phyloP scores from a whole-genome alignment of 164 flowering plant genomes.

The Piper betle region DNA sequence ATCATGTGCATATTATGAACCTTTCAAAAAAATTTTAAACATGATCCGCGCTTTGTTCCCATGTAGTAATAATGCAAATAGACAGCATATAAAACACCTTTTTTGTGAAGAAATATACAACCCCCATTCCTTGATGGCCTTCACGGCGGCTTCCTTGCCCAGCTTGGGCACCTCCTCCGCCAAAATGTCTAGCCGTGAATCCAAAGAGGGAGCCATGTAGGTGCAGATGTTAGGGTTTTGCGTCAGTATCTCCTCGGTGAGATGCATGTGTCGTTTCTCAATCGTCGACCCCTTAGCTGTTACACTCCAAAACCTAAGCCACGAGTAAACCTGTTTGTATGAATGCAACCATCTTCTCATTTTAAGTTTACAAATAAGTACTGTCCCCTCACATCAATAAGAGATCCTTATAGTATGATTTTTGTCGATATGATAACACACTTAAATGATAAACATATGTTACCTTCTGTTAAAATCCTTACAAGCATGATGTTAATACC shows the following conservation, averaged over 20 bases:
- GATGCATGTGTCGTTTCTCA: background rate
- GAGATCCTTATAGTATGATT: no score
- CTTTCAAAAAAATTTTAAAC: no score
- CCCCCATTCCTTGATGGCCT: conserved; percentile 3
- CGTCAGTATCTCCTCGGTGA: conserved; percentile 3
- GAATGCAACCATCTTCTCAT: no score
- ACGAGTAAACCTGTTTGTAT: no score
- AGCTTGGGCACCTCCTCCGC: conserved; percentile 1
- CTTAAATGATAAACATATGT: background rate
- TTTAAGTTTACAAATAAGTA: no score
- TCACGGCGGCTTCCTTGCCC: conserved; percentile 2
- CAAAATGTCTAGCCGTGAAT: background rate
- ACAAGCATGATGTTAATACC: no score
- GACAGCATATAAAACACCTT: no score
- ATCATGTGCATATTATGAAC: no score
- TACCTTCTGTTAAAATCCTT: background rate
- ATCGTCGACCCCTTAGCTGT: background rate
- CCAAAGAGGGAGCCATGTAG: conserved; percentile 1
- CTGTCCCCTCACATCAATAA: no score
- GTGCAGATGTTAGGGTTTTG: background rate
- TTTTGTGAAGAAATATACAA: no score
- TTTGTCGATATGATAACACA: background rate
- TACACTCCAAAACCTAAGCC: background rate
- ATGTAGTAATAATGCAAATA: no score
- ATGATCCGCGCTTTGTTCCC: no score